Base-by-base conservation (phyloP, 2,329 filamentous ascomycete species). In the Apiospora marii region DNA sequence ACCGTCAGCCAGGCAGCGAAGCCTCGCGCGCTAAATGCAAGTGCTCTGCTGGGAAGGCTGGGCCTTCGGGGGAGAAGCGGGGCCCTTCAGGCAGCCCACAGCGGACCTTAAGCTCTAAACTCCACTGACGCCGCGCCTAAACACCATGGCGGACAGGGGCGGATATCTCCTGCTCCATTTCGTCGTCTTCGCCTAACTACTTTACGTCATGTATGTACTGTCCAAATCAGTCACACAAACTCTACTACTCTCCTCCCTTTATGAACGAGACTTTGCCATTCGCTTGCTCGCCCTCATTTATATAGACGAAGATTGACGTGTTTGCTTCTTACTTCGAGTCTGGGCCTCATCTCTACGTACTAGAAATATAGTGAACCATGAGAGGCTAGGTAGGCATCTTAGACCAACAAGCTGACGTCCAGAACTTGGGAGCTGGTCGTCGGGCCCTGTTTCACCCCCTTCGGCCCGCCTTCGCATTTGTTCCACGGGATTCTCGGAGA, bases 31-130 rank as follows among this genome's bases (percentile, higher is more conserved):
- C 51, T 58, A 58, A 34, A 12, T 19, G 51, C 37, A 58, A 34
- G 14, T 19, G 51, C 27, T 30, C 27, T 58, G 51, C 51, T 58
- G 27, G 27, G 14, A 58, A 51, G 27, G 27, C 27, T 34, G 51
- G 51, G 14, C 27, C 51, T 19, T 34, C 3, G 51, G 51, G 51
- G 51, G 24, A 30, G 49, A 53, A 53, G 49, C 24, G 49, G 51
- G 51, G 27, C 51, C 27, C 51, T 58, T 22, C 51, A 58, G 19
- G 27, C 27, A 58, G 34, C 34, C 58, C 58, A 64, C 58, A 64
- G 58, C 58, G 58, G 34, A 64, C 19, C 19, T n/a, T 64, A n/a
- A 64, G 58, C 58, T 64, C 22, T n/a, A n/a, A 64, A 64, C 58
- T 30, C 58, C 58, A 41, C 34, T 24, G 34, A 41, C 34, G 19